Evolutionary conservation across 805 yeast genomes (phyloP).

Genomic region (Cyberlindnera bimundalis): DNA sequence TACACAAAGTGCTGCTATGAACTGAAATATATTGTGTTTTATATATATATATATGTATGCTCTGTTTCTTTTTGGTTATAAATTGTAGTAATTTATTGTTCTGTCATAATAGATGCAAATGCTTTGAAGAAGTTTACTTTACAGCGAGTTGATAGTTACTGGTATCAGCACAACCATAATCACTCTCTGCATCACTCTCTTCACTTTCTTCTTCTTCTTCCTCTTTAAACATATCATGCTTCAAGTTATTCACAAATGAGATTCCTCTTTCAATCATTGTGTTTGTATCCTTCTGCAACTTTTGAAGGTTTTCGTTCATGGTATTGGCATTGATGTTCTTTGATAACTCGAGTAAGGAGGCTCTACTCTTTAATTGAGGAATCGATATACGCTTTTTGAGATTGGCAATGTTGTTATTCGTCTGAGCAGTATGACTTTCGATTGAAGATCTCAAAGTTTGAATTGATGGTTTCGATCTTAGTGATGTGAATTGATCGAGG

Average conservation of each 20-base stretch:
- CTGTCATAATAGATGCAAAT: neutral
- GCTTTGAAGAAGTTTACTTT: too few species aligned
- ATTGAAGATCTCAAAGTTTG: constrained; percentile 11
- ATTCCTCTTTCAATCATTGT: constrained; percentile 20
- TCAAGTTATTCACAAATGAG: constrained; percentile 22
- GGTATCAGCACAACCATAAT: constrained; percentile 27
- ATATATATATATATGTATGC: neutral
- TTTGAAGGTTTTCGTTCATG: constrained; percentile 20
- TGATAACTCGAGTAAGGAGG: constrained; percentile 6
- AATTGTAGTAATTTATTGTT: neutral
- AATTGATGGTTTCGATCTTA: constrained; percentile 17
- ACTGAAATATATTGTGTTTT: neutral
- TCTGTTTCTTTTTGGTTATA: neutral
- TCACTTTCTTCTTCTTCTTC: constrained; percentile 28
- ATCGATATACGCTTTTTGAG: constrained; percentile 25
- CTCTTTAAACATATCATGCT: constrained; percentile 31
- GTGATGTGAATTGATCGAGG: constrained; percentile 4
- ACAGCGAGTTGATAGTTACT: constrained; percentile 27
- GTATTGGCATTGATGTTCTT: constrained; percentile 9
- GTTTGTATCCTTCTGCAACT: constrained; percentile 26
- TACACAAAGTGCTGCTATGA: constrained; percentile 2
- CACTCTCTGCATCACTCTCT: constrained; percentile 13
- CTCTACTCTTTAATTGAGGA: constrained; percentile 15
- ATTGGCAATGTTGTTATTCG: constrained; percentile 17
- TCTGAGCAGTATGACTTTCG: constrained; percentile 5